A percentile compares a stretch with the other conserved stretches of the same genome.
phyloP scores from a whole-genome alignment of 176 grass and related monocot species.

The Metroxylon sagu region DNA sequence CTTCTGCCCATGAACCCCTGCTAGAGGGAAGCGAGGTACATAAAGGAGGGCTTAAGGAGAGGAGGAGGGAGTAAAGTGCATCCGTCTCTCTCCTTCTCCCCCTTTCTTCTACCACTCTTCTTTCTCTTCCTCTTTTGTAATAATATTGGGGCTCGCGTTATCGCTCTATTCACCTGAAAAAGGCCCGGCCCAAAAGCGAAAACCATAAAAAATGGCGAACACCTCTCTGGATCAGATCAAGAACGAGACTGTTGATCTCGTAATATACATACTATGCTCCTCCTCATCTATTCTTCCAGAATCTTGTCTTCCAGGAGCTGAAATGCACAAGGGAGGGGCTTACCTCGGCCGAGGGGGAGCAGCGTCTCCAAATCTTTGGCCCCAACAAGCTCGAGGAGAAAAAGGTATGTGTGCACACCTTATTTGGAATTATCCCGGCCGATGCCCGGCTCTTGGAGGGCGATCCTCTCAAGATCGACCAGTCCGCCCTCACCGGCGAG shows the following conservation, averaged over 20 bases:
- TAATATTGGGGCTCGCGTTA: too few relatives aligned
- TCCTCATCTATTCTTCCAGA: neutral
- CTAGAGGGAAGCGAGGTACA: too few relatives aligned
- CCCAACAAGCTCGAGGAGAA: conserved; percentile 98
- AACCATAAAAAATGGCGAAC: conserved; percentile 40
- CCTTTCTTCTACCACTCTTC: too few relatives aligned
- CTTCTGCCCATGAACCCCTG: too few relatives aligned
- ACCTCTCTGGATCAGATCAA: conserved; percentile 43
- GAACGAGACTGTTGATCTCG: conserved; percentile 53
- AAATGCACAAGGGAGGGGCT: too few relatives aligned
- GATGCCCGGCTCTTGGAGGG: conserved; percentile 80
- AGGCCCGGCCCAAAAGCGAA: too few relatives aligned
- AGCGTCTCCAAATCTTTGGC: conserved; percentile 51
- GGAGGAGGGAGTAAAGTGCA: too few relatives aligned
- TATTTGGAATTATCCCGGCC: conserved; percentile 30
- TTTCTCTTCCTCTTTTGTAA: too few relatives aligned
- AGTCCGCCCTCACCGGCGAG: conserved; percentile 86
- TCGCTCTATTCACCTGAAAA: too few relatives aligned
- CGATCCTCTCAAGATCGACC: conserved; percentile 87
- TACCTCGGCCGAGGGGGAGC: too few relatives aligned
- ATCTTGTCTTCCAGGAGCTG: neutral
- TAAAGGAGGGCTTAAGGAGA: too few relatives aligned
- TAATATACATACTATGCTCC: neutral
- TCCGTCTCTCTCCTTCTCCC: too few relatives aligned
- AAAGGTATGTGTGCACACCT: conserved; percentile 20